Evolutionary conservation across 2,329 filamentous ascomycete species (phyloP).

Genomic region (Fusarium protoensiforme): DNA sequence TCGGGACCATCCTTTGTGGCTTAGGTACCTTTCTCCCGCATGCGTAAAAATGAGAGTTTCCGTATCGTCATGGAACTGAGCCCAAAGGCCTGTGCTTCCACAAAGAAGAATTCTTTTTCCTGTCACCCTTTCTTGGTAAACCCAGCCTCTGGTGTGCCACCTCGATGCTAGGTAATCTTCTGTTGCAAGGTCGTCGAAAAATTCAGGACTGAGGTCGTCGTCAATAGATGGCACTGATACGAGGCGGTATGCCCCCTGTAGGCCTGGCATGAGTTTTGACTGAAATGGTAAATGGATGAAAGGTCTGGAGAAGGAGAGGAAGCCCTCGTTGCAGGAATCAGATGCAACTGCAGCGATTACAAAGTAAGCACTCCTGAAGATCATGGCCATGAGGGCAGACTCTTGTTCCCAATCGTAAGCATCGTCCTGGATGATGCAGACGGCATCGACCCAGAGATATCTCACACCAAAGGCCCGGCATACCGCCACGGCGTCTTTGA

Average conservation of each 20-base stretch:
- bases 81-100: neutral
- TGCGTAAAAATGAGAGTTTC: neutral
- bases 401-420: slow-evolving; percentile 9
- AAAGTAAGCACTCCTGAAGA: slow-evolving; percentile 1
- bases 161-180: neutral
- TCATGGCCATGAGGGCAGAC: neutral
- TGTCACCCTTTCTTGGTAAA: neutral
- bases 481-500: neutral
- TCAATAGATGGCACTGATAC: neutral
- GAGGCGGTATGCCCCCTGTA: neutral
- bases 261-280: neutral
- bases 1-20: neutral
- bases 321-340: neutral
- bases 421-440: slow-evolving; percentile 16
- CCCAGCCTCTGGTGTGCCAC: neutral
- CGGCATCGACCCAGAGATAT: slow-evolving; percentile 12
- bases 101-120: neutral
- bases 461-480: neutral
- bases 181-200: neutral
- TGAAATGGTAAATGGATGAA: neutral
- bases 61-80: neutral
- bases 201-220: accelerated
- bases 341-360: slow-evolving; percentile 1
- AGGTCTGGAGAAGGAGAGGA: neutral
- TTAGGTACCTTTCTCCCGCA: neutral